Base-by-base conservation (phyloP, 2,329 filamentous ascomycete genomes). In the Botryotinia narcissicola region DNA sequence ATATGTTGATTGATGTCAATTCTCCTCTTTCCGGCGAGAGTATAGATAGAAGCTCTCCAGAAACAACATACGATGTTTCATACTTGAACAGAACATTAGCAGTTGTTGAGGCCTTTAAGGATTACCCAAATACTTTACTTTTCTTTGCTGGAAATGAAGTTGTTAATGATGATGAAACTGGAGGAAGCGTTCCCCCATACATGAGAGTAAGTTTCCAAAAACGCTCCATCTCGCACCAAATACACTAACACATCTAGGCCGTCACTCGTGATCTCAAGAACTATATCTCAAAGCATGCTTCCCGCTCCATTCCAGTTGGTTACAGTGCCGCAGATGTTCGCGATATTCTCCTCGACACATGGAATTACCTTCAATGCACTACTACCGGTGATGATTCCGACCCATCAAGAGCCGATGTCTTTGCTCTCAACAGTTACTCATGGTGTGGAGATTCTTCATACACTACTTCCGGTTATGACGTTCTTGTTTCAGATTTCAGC, bases 91-190 rank as follows among this genome's bases (percentile, higher is more conserved):
- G 89, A 77, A 91, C 89, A 59, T 91, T 91, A 80, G 88, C 88
- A 74, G 85, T 91, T 67, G 88, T 91, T 40, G 89, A 91, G 83
- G 88, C 89, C 57, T 91, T 91, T 84, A 88, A 88, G 84, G 84
- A 83, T 82, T 91, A 91, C 80, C 89, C 89, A 79, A 91, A 91
- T 83, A 89, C 88, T 18, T 84, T 91, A n/a, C 85, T 87, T 73
- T 94, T 92, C 87, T 94, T 94, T 85, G 90, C 91, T 63, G 92
- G 90, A 73, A 94, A 94, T 82, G 92, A 94, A 83, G 90, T 94
- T 79, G 92, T 93, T 83, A 90, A 92, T 82, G 85, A 91, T 76
- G 84, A 88, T 69, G 81, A 85, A 62, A 90, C 88, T 54, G 91
- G 88, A 75, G 83, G 85, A 71, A 82, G 82, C 71, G 89, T 89